phyloP scores from a whole-genome alignment of 805 yeast genomes.

The Yamadazyma insecticola region DNA sequence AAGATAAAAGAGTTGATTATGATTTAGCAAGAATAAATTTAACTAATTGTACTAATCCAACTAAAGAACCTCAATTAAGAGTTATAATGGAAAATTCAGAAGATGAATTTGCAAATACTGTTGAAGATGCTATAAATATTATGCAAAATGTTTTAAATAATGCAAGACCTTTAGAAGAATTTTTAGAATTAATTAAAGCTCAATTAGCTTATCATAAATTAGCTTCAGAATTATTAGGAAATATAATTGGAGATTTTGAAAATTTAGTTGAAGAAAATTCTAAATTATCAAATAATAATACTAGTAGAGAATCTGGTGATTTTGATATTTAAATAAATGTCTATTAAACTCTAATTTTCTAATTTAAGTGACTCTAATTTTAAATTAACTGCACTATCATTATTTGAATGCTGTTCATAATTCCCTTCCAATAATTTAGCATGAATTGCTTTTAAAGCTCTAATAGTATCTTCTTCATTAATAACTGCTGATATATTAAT shows the following conservation, averaged over 20 bases:
- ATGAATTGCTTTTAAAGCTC: conserved; percentile 85
- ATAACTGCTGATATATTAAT: conserved; percentile 95
- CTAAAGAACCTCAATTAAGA: conserved; percentile 66
- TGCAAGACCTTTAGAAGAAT: conserved; percentile 62
- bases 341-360: conserved; percentile 4
- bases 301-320: conserved; percentile 28
- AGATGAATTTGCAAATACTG: conserved; percentile 85
- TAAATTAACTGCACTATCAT: conserved; percentile 24
- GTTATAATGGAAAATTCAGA: conserved; percentile 79
- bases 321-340: conserved; percentile 20
- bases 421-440: conserved; percentile 58
- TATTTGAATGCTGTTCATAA: conserved; percentile 17
- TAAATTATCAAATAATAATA: conserved; percentile 9
- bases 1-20: conserved; percentile 70
- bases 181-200: conserved; percentile 67
- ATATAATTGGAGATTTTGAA: conserved; percentile 61
- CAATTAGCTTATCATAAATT: conserved; percentile 78
- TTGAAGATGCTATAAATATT: conserved; percentile 78
- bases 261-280: conserved; percentile 47
- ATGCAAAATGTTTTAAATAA: conserved; percentile 77
- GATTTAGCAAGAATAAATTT: conserved; percentile 65
- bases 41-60: conserved; percentile 36
- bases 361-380: conserved; percentile 27
- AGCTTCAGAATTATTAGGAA: conserved; percentile 62
- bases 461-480: conserved; percentile 72